Conservation (phyloP, 306 rosid species). For the Malus asiatica region DNA sequence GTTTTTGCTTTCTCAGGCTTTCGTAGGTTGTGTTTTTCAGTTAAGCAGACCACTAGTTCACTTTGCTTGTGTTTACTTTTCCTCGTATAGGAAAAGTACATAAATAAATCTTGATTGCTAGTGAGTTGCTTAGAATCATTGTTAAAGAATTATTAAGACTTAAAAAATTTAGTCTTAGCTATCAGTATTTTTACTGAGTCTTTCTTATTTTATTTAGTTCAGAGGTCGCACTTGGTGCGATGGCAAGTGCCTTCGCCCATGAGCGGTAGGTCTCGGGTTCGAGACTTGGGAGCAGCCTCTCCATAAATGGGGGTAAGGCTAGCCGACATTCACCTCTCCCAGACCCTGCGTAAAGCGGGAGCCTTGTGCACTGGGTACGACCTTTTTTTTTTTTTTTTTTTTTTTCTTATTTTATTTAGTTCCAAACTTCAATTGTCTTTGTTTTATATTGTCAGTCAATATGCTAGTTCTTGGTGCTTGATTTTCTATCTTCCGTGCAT, state of each 20-base stretch:
- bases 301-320: too few relatives aligned
- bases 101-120: neutral
- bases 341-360: too few relatives aligned
- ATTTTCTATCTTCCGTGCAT: neutral
- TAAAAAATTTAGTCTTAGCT: neutral
- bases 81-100: neutral
- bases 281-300: too few relatives aligned
- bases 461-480: neutral
- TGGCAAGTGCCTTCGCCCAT: too few relatives aligned
- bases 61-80: neutral
- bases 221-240: too few relatives aligned
- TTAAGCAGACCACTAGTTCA: neutral
- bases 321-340: too few relatives aligned
- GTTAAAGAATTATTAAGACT: neutral
- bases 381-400: too few relatives aligned
- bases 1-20: neutral
- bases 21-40: neutral
- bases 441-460: neutral
- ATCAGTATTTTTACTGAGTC: neutral
- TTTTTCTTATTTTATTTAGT: neutral
- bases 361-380: too few relatives aligned
- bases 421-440: neutral
- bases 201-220: neutral
- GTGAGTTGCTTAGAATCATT: neutral
- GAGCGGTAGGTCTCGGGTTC: too few relatives aligned